Evolutionary conservation across 768 basidiomycete genomes (phyloP).

Genomic region (Tricholoma terreum): DNA sequence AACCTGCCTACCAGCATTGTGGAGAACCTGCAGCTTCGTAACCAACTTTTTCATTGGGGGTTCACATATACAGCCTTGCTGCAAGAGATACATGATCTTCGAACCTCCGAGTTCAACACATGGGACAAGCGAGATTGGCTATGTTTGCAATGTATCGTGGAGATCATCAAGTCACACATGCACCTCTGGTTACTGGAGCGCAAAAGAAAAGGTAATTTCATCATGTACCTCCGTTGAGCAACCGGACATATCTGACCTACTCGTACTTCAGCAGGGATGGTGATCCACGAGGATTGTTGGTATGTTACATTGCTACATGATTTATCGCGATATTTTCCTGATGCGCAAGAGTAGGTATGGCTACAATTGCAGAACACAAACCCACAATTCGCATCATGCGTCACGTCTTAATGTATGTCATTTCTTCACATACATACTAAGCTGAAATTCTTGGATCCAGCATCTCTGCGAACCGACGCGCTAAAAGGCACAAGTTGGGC

Average conservation of each 20-base stretch:
- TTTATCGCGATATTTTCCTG: background rate
- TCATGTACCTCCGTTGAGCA: background rate
- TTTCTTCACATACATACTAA: background rate
- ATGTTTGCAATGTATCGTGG: constrained; percentile 27
- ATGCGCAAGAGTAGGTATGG: constrained; percentile 25
- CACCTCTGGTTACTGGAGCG: constrained; percentile 24
- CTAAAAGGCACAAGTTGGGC: background rate
- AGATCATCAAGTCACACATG: constrained; percentile 23
- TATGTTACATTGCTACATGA: constrained; percentile 5
- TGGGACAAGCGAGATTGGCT: constrained; percentile 30
- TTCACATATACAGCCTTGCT: constrained; percentile 9
- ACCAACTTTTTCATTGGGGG: background rate
- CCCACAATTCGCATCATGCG: constrained; percentile 21
- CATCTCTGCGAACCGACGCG: constrained; percentile 22
- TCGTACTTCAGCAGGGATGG: constrained; percentile 6
- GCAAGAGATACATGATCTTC: constrained; percentile 13
- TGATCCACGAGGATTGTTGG: constrained; percentile 25
- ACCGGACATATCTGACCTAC: background rate
- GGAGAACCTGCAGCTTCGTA: background rate
- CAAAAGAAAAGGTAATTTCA: constrained; percentile 18
- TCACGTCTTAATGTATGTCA: constrained; percentile 23
- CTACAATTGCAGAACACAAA: constrained; percentile 29
- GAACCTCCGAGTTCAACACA: constrained; percentile 6
- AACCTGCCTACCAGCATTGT: background rate
- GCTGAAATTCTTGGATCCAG: constrained; percentile 1